A percentile compares a stretch with the other conserved stretches of the same genome.
phyloP scores from a whole-genome alignment of 179 eudicot species.

The Patellifolia procumbens region DNA sequence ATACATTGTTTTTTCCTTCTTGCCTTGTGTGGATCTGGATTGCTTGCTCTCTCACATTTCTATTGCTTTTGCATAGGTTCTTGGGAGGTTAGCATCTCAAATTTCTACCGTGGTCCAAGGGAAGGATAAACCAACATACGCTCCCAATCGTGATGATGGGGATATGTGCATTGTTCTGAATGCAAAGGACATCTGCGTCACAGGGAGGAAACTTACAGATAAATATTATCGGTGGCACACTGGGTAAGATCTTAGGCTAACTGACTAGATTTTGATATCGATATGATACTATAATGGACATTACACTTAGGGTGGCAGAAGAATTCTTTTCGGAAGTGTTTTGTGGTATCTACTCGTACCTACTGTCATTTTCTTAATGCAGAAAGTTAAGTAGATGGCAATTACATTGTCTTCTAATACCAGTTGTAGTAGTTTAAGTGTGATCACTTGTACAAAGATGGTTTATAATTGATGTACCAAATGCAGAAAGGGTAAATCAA shows the following conservation, averaged over 20 bases:
- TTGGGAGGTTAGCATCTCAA: slow-evolving; percentile 95
- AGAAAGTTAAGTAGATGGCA: background rate
- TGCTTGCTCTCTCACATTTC: background rate
- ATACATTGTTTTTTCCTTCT: slow-evolving; percentile 5
- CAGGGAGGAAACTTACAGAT: slow-evolving; percentile 93
- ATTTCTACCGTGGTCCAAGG: slow-evolving; percentile 89
- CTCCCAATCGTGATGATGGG: slow-evolving; percentile 92
- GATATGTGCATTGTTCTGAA: slow-evolving; percentile 95
- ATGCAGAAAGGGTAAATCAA: slow-evolving; percentile 9
- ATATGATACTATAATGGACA: background rate
- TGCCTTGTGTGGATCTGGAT: slow-evolving; percentile 15
- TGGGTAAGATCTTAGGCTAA: slow-evolving; percentile 51
- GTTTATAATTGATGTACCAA: background rate
- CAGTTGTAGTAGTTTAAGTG: background rate
- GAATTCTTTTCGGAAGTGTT: background rate
- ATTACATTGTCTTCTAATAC: background rate
- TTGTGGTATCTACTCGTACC: background rate
- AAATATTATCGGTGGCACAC: slow-evolving; percentile 91
- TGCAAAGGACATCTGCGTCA: slow-evolving; percentile 87
- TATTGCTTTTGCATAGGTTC: slow-evolving; percentile 52
- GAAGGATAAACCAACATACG: slow-evolving; percentile 91
- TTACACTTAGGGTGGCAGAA: background rate
- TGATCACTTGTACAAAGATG: background rate
- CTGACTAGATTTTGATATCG: background rate
- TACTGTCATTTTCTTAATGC: background rate